These are phyloP conservation scores for Schrenkiella parvula DNA, from an alignment of 345 rosid species.

Conservation along the genomic window DNA sequence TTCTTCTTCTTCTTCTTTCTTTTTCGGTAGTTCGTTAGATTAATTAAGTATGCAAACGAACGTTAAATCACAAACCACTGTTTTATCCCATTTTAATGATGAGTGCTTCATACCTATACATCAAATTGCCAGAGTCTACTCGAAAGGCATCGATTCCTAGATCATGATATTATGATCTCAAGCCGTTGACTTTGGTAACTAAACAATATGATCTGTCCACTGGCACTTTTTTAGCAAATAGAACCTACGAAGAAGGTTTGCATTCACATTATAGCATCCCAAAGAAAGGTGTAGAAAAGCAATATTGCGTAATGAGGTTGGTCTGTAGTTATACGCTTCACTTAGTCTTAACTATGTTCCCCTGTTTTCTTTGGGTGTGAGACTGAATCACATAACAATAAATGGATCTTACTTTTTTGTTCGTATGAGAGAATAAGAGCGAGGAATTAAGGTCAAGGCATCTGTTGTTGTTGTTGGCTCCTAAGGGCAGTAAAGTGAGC, in stretches of 20 bases:
- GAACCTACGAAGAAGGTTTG: neutral
- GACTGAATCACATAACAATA: neutral
- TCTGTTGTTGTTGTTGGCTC: conserved; percentile 34
- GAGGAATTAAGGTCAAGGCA: conserved; percentile 16
- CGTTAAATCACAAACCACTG: neutral
- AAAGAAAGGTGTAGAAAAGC: neutral
- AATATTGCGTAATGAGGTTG: neutral
- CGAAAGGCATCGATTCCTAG: neutral
- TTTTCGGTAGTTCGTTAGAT: neutral
- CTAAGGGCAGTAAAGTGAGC: conserved; percentile 63
- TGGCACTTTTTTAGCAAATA: neutral
- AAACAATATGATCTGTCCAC: neutral
- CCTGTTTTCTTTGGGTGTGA: neutral
- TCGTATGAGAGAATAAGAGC: neutral
- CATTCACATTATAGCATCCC: neutral
- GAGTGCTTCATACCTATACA: too few species aligned
- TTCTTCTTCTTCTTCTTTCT: neutral
- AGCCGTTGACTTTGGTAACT: neutral
- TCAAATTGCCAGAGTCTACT: neutral
- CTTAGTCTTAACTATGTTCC: neutral
- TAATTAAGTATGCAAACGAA: too few species aligned
- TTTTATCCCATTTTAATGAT: too few species aligned
- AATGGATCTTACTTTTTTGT: neutral
- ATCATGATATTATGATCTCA: neutral
- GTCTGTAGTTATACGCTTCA: neutral